A percentile compares a stretch with the other conserved stretches of the same genome.
phyloP scores from a whole-genome alignment of 305 asterid genomes.

The Fraxinus albicans region DNA sequence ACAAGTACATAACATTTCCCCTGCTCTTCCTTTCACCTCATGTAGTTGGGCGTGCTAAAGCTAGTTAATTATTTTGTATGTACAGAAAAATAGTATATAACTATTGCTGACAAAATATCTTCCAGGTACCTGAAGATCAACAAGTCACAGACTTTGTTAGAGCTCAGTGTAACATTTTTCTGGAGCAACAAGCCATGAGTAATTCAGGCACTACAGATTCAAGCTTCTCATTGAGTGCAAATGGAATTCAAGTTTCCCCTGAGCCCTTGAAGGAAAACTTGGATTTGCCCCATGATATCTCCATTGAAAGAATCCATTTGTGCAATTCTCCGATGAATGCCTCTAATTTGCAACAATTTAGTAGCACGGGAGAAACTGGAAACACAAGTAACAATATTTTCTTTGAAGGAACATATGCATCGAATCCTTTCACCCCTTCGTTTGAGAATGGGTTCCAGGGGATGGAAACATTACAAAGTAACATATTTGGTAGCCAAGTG shows the following conservation, averaged over 20 bases:
- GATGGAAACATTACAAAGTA: conserved; percentile 12
- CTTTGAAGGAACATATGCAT: conserved; percentile 41
- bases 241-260: conserved; percentile 27
- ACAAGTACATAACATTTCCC: conserved; percentile 37
- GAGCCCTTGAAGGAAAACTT: conserved; percentile 26
- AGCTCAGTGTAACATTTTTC: conserved; percentile 47
- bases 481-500: conserved; percentile 22
- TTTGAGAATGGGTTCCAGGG: conserved; percentile 31
- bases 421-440: conserved; percentile 29
- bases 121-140: conserved; percentile 68
- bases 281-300: conserved; percentile 46
- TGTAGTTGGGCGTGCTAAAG: background rate
- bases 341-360: conserved; percentile 30
- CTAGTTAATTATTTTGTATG: background rate
- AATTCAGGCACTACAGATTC: conserved; percentile 34
- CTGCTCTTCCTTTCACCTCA: background rate
- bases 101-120: background rate
- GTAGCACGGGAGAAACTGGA: conserved; percentile 29
- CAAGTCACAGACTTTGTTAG: conserved; percentile 53
- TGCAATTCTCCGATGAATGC: conserved; percentile 33
- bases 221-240: conserved; percentile 28
- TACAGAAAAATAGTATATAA: background rate
- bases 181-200: conserved; percentile 49
- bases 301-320: conserved; percentile 43
- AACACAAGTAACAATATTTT: conserved; percentile 33